These are phyloP conservation scores for Ophiostoma fasciatum DNA, from an alignment of 2,329 filamentous ascomycete genomes.

Conservation along the genomic window DNA sequence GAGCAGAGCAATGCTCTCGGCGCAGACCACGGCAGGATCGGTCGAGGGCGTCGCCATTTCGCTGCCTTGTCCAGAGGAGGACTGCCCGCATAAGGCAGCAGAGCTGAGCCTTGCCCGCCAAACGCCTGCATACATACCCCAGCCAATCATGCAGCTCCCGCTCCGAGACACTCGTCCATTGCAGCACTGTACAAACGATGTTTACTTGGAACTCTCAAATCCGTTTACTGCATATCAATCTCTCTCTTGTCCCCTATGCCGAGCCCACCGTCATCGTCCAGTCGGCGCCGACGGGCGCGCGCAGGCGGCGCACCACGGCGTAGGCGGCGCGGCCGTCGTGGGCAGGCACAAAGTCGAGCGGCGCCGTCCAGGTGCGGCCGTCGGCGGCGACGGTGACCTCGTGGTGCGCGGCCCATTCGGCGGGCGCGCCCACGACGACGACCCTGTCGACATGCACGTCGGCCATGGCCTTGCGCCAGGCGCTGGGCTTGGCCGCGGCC, in stretches of 20 bases:
- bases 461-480: conserved; percentile 67
- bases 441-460: conserved; percentile 71
- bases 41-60: too few relatives aligned
- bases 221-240: too few relatives aligned
- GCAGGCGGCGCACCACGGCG: conserved; percentile 36
- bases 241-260: too few relatives aligned
- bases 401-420: conserved; percentile 50
- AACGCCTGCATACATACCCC: too few relatives aligned
- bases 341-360: conserved; percentile 44
- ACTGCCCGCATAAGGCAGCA: too few relatives aligned
- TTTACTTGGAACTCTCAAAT: too few relatives aligned
- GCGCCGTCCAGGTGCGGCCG: conserved; percentile 37
- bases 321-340: conserved; percentile 33
- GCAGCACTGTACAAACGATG: too few relatives aligned
- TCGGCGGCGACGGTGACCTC: conserved; percentile 41
- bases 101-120: too few relatives aligned
- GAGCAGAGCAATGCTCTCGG: conserved; percentile 2
- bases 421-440: conserved; percentile 65
- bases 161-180: too few relatives aligned
- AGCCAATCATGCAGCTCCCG: too few relatives aligned
- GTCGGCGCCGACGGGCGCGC: conserved; percentile 36
- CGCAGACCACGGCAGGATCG: conserved; percentile 1
- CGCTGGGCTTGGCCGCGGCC: conserved; percentile 44
- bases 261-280: conserved; percentile 31
- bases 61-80: too few relatives aligned